Evolutionary conservation across 805 yeast genomes (phyloP), one percentile per base, ranked within the genome.

Genomic region (Yarrowia sp.): DNA sequence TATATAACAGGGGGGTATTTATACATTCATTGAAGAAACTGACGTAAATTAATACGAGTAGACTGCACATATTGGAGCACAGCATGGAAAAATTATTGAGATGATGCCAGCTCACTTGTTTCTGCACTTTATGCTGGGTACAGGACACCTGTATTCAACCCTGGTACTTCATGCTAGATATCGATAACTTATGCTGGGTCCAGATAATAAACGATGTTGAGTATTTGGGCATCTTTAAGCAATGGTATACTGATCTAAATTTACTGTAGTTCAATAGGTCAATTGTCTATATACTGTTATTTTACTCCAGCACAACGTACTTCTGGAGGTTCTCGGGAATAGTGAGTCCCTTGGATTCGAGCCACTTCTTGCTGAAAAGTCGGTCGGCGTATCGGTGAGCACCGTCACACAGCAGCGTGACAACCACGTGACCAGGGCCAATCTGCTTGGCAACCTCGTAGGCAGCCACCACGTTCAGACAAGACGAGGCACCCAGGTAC

Each of bases 381-480:
- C 96, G 79, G 68, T 88, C 92, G 15, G 92, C 86, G 71, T 92
- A 92, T 71, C 92, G 89, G 75, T 91, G 96, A 44, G 96, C 96
- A 28, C 95, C 86, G 74, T 92, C 98, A 61, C 95, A 89, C 68
- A 92, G 78, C n/a, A 92, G 82, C 0, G 98, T 92, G 35, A 90
- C 97, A 31, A 92, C 88, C 67, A 90, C 92, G 10, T 89, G 78
- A 70, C 89, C 91, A 1, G 97, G 97, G 11, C 80, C 80, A 62
- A 91, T 81, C 7, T 78, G 73, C 75, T 85, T 76, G 2, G 97
- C 97, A 17, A 90, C 86, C 72, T 85, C 84, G 48, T 81, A 80
- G 14, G 98, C 97, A 35, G 97, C 97, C 50, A 85, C 96, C 48
- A 92, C 97, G 72, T 92, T 92, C 72, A 92, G 80, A 14, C 95